Base-by-base conservation (phyloP, 768 basidiomycete genomes). In the Tricholoma terreum region DNA sequence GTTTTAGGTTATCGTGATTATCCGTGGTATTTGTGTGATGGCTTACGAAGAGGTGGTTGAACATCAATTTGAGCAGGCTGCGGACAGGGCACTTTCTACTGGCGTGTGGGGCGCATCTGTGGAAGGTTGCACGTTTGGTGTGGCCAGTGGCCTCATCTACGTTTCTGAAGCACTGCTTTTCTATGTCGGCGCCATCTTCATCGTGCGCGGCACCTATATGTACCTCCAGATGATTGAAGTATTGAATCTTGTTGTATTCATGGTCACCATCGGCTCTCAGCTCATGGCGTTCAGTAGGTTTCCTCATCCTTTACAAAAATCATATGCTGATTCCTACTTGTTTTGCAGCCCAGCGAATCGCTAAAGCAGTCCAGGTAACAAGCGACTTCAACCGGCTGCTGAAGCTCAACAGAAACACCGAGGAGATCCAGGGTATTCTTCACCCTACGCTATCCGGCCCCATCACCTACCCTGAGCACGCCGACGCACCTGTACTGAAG, bases 271-370 rank as follows among this genome's bases (percentile, higher is more conserved):
- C 58, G 93, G 93, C 0, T 85, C 89, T 17, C 90, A 92, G 67
- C 79, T 95, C 59, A 89, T 98, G 85, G 82, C 84, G n/a, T 98
- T 97, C 73, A 87, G 92, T 94, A 68, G 24, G 51, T 95, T 97
- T 35, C 34, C 8, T 35, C 34, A 35, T 35, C 34, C 8, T 35
- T 35, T 9, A 14, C 34, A 9, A 9, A 43, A 48, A 0, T 1
- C 40, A 0, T 33, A 31, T 57, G 8, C 38, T 58, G 54, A 58
- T 35, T 9, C 34, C 8, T 35, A 14, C 6, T 56, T 42, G 59
- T 63, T 56, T 50, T 56, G 2, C 59, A 83, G 78, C 83, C 72
- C 87, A 95, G 61, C 83, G 79, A 64, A 90, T 97, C 57, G 82
- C 92, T 17, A 95, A 94, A 74, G 84, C 91, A 22, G 78, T 86